These are phyloP conservation scores for Gossypium herbaceum DNA, from an alignment of 345 rosid species.

Conservation along the genomic window DNA sequence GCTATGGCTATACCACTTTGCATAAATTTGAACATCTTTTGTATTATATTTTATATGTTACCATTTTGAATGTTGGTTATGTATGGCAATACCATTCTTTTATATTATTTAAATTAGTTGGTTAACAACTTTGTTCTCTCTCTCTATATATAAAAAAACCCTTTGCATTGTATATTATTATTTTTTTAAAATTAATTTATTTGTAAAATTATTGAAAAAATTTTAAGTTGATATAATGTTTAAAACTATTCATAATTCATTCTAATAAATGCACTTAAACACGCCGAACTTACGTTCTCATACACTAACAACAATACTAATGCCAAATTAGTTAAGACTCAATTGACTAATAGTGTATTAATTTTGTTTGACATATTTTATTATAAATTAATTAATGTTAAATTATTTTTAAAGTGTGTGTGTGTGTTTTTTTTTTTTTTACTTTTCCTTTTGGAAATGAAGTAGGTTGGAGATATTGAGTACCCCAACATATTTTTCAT, in stretches of 20 bases:
- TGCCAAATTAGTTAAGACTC: not conserved
- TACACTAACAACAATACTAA: too few species aligned
- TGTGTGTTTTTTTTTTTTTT: too few species aligned
- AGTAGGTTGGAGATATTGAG: conserved; percentile 7
- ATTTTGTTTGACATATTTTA: not conserved
- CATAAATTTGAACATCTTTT: not conserved
- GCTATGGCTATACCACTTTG: not conserved
- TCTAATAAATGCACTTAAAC: too few species aligned
- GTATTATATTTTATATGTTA: not conserved
- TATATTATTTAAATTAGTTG: not conserved
- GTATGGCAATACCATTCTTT: not conserved
- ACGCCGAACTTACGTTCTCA: too few species aligned
- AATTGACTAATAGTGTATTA: not conserved
- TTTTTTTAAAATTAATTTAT: too few species aligned
- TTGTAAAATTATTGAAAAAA: accelerated
- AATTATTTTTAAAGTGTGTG: not conserved
- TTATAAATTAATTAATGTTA: not conserved
- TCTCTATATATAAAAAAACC: too few species aligned
- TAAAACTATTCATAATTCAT: accelerated
- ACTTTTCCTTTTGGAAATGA: not conserved
- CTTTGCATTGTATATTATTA: too few species aligned
- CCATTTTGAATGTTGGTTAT: not conserved
- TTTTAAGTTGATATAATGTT: too few species aligned
- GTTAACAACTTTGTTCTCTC: not conserved
- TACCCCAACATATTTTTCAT: not conserved